Evolutionary conservation across 164 flowering plant genomes (phyloP).

Genomic region (Vitis cinerea): DNA sequence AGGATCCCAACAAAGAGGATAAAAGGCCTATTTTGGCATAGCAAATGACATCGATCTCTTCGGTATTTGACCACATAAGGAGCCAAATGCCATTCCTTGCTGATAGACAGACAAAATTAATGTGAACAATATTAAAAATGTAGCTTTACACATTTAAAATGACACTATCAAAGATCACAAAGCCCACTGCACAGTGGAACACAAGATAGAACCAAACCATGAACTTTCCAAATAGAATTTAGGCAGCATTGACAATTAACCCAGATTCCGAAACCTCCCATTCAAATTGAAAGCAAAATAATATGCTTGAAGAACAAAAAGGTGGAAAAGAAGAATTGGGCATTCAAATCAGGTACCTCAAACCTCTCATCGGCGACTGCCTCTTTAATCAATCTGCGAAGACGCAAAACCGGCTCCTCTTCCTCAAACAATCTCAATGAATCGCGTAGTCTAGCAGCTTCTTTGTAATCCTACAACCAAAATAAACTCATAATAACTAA

Average conservation of each 20-base stretch:
- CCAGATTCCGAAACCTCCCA: neutral
- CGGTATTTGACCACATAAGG: too few relatives aligned
- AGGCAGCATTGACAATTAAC: too few relatives aligned
- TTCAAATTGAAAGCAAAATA: neutral
- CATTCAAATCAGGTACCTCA: constrained; percentile 51
- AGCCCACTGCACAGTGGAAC: too few relatives aligned
- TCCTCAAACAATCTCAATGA: constrained; percentile 80
- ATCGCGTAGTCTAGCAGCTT: constrained; percentile 91
- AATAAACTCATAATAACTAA: neutral
- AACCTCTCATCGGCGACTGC: constrained; percentile 75
- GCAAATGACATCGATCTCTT: too few relatives aligned
- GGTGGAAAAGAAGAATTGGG: neutral
- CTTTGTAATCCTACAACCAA: constrained; percentile 68
- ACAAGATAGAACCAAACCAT: too few relatives aligned
- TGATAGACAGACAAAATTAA: too few relatives aligned
- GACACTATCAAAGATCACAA: too few relatives aligned
- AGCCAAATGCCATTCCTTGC: too few relatives aligned
- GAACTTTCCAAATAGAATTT: neutral
- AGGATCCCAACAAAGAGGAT: too few relatives aligned
- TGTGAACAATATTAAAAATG: too few relatives aligned
- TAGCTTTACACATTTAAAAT: too few relatives aligned
- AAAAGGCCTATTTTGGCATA: too few relatives aligned
- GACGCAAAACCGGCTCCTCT: constrained; percentile 81
- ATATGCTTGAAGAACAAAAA: neutral
- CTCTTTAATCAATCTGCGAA: constrained; percentile 60